Evolutionary conservation across 345 rosid genomes (phyloP).

Genomic region (sweet orange (Citrus sinensis)): DNA sequence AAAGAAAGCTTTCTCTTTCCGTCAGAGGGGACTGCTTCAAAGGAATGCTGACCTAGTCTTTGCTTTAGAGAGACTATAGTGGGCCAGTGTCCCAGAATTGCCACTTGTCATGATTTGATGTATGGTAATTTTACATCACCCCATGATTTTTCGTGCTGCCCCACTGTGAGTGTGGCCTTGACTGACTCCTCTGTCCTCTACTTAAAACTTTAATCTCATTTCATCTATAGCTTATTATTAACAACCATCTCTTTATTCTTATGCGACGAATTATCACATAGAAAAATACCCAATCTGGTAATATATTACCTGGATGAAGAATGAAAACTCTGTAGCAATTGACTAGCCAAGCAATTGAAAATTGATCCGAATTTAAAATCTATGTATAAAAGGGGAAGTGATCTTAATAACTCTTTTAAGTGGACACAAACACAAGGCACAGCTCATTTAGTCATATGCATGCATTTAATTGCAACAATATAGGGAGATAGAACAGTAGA

Average conservation of each 20-base stretch:
- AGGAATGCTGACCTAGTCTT: background rate
- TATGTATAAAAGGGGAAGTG: background rate
- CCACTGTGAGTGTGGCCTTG: background rate
- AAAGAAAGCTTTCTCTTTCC: background rate
- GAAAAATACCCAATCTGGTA: background rate
- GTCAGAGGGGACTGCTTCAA: background rate
- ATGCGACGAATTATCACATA: background rate
- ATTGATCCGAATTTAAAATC: background rate
- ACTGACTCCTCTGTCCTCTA: background rate
- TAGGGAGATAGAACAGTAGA: background rate
- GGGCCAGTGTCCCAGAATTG: background rate
- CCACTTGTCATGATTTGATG: background rate
- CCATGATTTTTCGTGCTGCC: slow-evolving; percentile 1
- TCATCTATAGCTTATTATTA: background rate
- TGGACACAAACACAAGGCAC: background rate
- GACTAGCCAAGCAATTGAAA: background rate
- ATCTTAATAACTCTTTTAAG: background rate
- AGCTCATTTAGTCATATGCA: background rate
- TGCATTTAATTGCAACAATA: background rate
- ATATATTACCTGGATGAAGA: no score
- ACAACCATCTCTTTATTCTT: background rate
- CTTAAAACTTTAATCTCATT: background rate
- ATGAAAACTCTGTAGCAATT: no score
- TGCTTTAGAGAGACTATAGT: background rate
- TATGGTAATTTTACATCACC: background rate